phyloP scores from a whole-genome alignment of 2,329 filamentous ascomycete genomes.

The Fusarium vanettenii region DNA sequence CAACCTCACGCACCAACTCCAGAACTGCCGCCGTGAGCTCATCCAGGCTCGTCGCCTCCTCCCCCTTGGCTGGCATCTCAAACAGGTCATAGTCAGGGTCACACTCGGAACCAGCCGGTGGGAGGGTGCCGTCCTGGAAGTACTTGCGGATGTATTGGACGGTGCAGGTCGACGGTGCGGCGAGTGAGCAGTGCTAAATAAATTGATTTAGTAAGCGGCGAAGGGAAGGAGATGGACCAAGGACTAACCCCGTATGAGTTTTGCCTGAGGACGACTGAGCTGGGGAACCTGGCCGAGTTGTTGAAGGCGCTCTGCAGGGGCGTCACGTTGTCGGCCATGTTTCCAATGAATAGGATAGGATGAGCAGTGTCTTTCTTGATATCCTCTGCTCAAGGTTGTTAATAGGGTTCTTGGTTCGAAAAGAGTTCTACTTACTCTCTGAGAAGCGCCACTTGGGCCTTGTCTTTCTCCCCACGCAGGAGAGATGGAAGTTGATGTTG shows the following conservation, averaged over 20 bases:
- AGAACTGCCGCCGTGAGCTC: slow-evolving; percentile 33
- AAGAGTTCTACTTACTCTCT: slow-evolving; percentile 39
- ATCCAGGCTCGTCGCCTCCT: slow-evolving; percentile 18
- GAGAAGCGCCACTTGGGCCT: slow-evolving; percentile 55
- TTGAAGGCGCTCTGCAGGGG: slow-evolving; percentile 58
- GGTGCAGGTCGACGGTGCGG: slow-evolving; percentile 59
- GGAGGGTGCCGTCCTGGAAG: slow-evolving; percentile 60
- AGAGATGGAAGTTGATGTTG: slow-evolving; percentile 54
- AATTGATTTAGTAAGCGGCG: neutral
- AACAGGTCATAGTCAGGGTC: slow-evolving; percentile 59
- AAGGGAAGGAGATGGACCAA: neutral
- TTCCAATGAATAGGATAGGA: slow-evolving; percentile 60
- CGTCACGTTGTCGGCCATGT: slow-evolving; percentile 61
- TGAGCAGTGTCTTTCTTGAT: slow-evolving; percentile 51
- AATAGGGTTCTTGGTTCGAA: neutral
- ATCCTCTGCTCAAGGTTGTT: slow-evolving; percentile 33
- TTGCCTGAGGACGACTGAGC: slow-evolving; percentile 59
- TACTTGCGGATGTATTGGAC: slow-evolving; percentile 55
- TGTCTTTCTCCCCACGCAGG: slow-evolving; percentile 53
- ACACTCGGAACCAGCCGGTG: slow-evolving; percentile 58
- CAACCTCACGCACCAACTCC: slow-evolving; percentile 25
- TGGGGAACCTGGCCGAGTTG: slow-evolving; percentile 57
- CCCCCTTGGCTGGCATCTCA: slow-evolving; percentile 38
- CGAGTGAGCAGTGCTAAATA: slow-evolving; percentile 60
- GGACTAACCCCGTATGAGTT: slow-evolving; percentile 62